These are phyloP conservation scores for Vicia sativa DNA, from an alignment of 306 rosid genomes.

Conservation along the genomic window DNA sequence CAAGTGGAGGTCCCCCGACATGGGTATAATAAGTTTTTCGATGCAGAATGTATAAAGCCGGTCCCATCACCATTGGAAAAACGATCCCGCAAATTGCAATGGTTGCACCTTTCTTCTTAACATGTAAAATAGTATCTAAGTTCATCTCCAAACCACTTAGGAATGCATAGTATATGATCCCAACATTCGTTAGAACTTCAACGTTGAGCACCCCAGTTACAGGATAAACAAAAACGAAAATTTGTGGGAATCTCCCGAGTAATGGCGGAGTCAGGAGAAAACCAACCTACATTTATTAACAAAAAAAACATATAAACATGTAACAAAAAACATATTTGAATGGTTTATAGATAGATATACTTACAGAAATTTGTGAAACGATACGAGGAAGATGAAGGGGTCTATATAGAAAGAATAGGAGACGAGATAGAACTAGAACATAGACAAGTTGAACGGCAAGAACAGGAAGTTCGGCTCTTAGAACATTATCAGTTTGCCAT, in stretches of 20 bases:
- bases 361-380: neutral
- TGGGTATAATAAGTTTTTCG: neutral
- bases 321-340: no score
- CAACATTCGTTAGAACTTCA: conserved; percentile 37
- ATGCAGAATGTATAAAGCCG: conserved; percentile 7
- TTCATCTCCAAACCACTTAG: conserved; percentile 50
- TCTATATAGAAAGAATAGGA: neutral
- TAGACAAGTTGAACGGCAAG: neutral
- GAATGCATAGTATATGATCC: conserved; percentile 43
- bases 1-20: accelerated
- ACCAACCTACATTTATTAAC: conserved; percentile 37
- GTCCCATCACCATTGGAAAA: conserved; percentile 36
- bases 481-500: neutral
- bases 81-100: conserved; percentile 38
- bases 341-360: neutral
- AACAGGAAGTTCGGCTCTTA: neutral
- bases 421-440: neutral
- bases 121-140: conserved; percentile 32
- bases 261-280: conserved; percentile 27
- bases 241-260: neutral
- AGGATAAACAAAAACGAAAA: neutral
- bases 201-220: neutral
- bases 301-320: no score
- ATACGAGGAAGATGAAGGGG: neutral
- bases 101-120: conserved; percentile 33